phyloP scores from a whole-genome alignment of 1,284 basidiomycete genomes.

The Leccinum fuscescens region DNA sequence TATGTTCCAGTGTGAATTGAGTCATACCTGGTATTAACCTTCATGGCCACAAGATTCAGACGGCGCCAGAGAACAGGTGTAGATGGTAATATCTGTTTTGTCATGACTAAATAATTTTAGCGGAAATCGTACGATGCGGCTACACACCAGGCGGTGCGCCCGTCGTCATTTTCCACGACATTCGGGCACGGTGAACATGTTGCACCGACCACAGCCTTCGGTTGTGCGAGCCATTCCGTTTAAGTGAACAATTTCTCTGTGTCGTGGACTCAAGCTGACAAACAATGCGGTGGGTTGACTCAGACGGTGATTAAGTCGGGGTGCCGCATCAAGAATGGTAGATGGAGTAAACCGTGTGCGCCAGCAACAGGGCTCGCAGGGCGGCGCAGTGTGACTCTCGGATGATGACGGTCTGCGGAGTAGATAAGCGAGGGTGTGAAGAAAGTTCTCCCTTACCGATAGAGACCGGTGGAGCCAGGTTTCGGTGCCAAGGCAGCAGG shows the following conservation, averaged over 20 bases:
- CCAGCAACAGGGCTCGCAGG: neutral
- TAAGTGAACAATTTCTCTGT: neutral
- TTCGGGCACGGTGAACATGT: neutral
- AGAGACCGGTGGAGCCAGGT: neutral
- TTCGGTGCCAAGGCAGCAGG: neutral
- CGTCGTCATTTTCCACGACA: neutral
- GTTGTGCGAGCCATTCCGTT: neutral
- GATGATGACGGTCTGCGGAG: neutral
- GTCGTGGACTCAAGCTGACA: neutral
- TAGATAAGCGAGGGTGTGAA: neutral
- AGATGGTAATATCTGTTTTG: neutral
- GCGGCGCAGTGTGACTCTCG: neutral
- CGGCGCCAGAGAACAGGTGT: neutral
- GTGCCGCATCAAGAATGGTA: neutral
- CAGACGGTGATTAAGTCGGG: neutral
- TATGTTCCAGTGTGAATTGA: neutral
- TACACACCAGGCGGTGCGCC: neutral
- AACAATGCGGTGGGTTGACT: neutral
- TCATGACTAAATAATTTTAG: neutral
- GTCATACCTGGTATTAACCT: neutral
- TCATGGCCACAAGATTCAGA: neutral
- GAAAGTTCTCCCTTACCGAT: neutral
- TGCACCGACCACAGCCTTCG: slow-evolving; percentile 3
- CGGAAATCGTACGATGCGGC: neutral
- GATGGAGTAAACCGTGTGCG: neutral